phyloP scores from a whole-genome alignment of 106 monocot genomes.

The Triglochin maritima region DNA sequence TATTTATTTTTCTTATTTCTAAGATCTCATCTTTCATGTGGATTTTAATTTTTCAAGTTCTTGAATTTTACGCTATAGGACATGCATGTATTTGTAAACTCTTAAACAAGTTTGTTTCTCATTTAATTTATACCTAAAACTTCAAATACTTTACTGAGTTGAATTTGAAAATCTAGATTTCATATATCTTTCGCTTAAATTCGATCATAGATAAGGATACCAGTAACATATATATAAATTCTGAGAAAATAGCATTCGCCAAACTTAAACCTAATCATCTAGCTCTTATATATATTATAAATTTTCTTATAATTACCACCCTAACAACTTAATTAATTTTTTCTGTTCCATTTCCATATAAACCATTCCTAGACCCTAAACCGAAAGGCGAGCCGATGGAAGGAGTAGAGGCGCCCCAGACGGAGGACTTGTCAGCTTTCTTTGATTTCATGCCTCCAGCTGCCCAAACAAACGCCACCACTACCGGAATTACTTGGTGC shows the following conservation, averaged over 20 bases:
- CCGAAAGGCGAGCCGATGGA: conserved; percentile 11
- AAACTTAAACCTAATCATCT: neutral
- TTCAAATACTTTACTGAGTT: no score
- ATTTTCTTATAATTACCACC: neutral
- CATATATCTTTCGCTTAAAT: no score
- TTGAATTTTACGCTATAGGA: no score
- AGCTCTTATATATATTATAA: neutral
- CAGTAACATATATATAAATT: neutral
- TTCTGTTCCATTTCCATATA: conserved; percentile 2
- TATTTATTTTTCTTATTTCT: no score
- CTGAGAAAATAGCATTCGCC: neutral
- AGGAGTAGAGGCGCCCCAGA: neutral
- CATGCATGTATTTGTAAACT: no score
- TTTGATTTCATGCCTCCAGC: conserved; percentile 24
- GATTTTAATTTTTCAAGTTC: no score
- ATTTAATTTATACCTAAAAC: no score
- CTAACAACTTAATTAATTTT: neutral
- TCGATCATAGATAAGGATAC: no score
- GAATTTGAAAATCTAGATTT: no score
- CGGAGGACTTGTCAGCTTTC: conserved; percentile 23
- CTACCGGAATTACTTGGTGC: conserved; percentile 4
- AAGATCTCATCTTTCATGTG: no score
- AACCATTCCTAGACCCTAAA: neutral
- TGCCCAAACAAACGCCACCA: neutral
- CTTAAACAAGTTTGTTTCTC: no score